Conservation (phyloP, 2,329 filamentous ascomycete species). For the Aspergillus caelatus region DNA sequence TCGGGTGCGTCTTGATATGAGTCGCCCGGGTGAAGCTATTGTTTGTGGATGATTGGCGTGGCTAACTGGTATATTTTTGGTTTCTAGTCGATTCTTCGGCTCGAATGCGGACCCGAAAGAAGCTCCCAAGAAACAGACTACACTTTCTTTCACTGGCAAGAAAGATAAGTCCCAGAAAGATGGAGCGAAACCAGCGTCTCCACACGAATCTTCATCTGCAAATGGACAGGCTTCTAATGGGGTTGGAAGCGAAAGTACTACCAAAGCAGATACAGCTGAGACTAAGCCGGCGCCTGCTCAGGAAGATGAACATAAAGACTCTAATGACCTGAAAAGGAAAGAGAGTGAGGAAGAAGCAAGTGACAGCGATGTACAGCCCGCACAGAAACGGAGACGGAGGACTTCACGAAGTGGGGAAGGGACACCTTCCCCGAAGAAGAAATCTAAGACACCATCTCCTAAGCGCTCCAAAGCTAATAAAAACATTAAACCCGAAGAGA, state of each 20-base stretch:
- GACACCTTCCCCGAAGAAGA: constrained; percentile 31
- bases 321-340: constrained; percentile 21
- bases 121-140: constrained; percentile 72
- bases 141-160: constrained; percentile 70
- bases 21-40: neutral
- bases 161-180: constrained; percentile 46
- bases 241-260: constrained; percentile 16
- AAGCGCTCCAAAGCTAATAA: constrained; percentile 20
- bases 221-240: constrained; percentile 7
- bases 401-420: constrained; percentile 37
- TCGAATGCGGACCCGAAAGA: constrained; percentile 60
- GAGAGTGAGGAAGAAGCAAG: constrained; percentile 43
- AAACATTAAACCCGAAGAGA: constrained; percentile 21
- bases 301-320: constrained; percentile 6
- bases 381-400: constrained; percentile 56
- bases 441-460: constrained; percentile 20
- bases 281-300: constrained; percentile 7
- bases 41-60: neutral
- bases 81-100: constrained; percentile 81
- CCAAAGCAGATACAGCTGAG: constrained; percentile 18
- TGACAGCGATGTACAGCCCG: constrained; percentile 61
- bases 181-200: constrained; percentile 27
- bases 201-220: constrained; percentile 23
- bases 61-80: constrained; percentile 1
- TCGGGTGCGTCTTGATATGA: constrained; percentile 61